phyloP scores from a whole-genome alignment of 2,329 filamentous ascomycete genomes.

The Neonectria neomacrospora region DNA sequence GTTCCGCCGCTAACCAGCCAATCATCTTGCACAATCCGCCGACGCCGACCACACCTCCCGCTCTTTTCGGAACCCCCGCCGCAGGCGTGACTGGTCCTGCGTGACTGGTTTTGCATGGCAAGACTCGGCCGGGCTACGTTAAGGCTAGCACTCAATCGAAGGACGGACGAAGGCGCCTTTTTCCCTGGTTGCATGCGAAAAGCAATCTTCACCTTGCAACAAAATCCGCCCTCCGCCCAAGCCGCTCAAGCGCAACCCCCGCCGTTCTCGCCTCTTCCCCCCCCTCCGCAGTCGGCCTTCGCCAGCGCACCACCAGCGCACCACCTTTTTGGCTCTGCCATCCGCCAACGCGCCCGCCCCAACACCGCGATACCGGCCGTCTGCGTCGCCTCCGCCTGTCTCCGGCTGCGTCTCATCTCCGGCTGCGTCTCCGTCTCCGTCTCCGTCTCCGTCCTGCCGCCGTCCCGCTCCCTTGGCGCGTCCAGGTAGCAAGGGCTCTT shows the following conservation, averaged over 20 bases:
- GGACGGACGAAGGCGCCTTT: slow-evolving; percentile 29
- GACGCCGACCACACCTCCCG: slow-evolving; percentile 9
- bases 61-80: slow-evolving; percentile 25
- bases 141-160: slow-evolving; percentile 26
- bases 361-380: slow-evolving; percentile 45
- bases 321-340: slow-evolving; percentile 33
- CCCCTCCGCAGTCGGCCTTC: slow-evolving; percentile 50
- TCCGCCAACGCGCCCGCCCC: slow-evolving; percentile 39
- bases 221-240: slow-evolving; percentile 21
- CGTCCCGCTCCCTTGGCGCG: slow-evolving; percentile 30
- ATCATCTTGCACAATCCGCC: slow-evolving; percentile 20
- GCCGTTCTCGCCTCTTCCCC: slow-evolving; percentile 43
- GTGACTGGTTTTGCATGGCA: slow-evolving; percentile 22
- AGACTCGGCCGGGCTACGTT: slow-evolving; percentile 20
- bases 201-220: slow-evolving; percentile 31
- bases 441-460: slow-evolving; percentile 27
- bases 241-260: slow-evolving; percentile 26
- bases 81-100: slow-evolving; percentile 19
- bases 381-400: slow-evolving; percentile 19
- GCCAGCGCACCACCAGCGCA: slow-evolving; percentile 41
- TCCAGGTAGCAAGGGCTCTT: slow-evolving; percentile 20
- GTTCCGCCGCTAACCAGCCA: slow-evolving; percentile 12
- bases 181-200: slow-evolving; percentile 21
- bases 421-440: slow-evolving; percentile 11
- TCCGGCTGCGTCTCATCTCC: slow-evolving; percentile 19